Conservation (phyloP, 345 rosid genomes). For the Draba incana region DNA sequence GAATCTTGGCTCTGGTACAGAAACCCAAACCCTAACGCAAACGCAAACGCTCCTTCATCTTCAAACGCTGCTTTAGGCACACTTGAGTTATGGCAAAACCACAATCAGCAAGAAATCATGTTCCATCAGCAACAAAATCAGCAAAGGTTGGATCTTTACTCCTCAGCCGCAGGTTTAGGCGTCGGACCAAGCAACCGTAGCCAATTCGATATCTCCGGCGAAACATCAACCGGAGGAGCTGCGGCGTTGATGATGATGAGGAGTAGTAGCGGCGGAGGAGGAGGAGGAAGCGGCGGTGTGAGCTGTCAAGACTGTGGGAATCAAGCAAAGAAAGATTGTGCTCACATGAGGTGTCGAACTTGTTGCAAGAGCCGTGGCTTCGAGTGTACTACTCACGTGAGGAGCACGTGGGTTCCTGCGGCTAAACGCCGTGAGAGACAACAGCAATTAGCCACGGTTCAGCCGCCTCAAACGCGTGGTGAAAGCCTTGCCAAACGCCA, state of each 20-base stretch:
- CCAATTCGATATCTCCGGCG: slow-evolving; percentile 50
- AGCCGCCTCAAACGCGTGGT: slow-evolving; percentile 47
- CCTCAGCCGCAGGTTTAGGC: slow-evolving; percentile 64
- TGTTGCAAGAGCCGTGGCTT: slow-evolving; percentile 92
- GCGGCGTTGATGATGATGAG: slow-evolving; percentile 48
- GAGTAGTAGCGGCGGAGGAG: slow-evolving; percentile 28
- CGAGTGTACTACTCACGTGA: slow-evolving; percentile 74
- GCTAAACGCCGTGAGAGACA: slow-evolving; percentile 80
- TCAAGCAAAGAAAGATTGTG: slow-evolving; percentile 87
- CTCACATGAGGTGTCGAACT: slow-evolving; percentile 77
- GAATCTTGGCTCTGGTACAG: slow-evolving; percentile 60
- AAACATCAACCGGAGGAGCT: slow-evolving; percentile 48
- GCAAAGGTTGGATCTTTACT: slow-evolving; percentile 59
- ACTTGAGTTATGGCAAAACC: slow-evolving; percentile 84
- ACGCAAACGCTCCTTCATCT: slow-evolving; percentile 42
- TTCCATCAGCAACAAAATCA: slow-evolving; percentile 53
- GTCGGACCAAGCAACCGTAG: slow-evolving; percentile 62
- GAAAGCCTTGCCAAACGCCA: slow-evolving; percentile 51
- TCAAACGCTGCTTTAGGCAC: slow-evolving; percentile 50
- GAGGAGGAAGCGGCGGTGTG: slow-evolving; percentile 34
- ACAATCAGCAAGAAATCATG: slow-evolving; percentile 51
- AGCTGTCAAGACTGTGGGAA: slow-evolving; percentile 93
- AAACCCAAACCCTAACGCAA: slow-evolving; percentile 51
- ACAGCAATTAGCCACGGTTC: slow-evolving; percentile 47
- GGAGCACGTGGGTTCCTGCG: slow-evolving; percentile 94